Base-by-base conservation (phyloP, 225 moss, liverwort and hornwort genomes). In the Climacium dendroides region DNA sequence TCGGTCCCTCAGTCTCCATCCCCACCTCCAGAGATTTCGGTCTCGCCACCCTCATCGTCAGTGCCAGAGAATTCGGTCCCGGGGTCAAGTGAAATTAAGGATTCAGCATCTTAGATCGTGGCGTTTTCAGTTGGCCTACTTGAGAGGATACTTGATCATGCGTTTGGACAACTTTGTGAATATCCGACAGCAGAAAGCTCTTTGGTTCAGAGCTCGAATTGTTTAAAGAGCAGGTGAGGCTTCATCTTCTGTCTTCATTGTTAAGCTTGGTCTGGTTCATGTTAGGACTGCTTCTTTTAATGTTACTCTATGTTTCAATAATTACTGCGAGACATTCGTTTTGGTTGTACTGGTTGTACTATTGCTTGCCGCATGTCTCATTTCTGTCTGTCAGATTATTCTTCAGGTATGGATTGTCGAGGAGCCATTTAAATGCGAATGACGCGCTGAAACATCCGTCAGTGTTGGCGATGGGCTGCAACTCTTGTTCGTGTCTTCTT, bases 161-260 rank as follows among this genome's bases (percentile, higher is more conserved):
- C 37, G 50, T 24, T 70, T 82, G 84, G 60, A 45, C 47, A 45
- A 41, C 82, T 30, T 39, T 85, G 80, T 84, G 69, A 59, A 85
- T 85, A 85, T 84, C 71, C 73, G 65, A 60, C 81, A 59, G 83
- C 87, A 59, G 76, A 86, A 75, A 90, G 76, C 70, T 55, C 61
- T 80, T 79, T 61, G 83, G 43, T 89, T 64, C 48, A 84, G 76
- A 83, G 41, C 79, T 78, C 70, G 59, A 75, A 78, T 87, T 79
- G 45, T 74, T 65, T 71, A 69, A 69, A 74, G 69, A 91, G 35
- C 86, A 90, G 88, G 92, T 92, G 80, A 90, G 37, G 37, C 78
- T 77, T 71, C 61, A 62, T 9, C 80, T 64, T 55, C n/a, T 78
- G 47, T 45, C 54, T 87, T 59, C 63, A 30, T 78, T 81, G 50